Base-by-base conservation (phyloP, 306 rosid genomes). In the Vigna unguiculata region DNA sequence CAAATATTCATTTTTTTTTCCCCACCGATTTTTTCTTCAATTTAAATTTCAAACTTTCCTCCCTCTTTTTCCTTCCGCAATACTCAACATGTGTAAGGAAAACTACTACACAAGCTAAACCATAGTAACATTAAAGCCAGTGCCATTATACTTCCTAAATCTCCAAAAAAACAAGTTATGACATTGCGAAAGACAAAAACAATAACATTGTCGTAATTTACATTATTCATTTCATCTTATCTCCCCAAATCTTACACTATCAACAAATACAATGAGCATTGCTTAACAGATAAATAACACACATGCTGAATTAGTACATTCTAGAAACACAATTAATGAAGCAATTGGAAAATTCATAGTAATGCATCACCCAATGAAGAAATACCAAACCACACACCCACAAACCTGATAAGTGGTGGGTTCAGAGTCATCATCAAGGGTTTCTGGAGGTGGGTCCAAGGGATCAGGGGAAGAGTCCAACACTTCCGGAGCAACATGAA, bases 401-500 rank as follows among this genome's bases (percentile, higher is more conserved):
- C 74, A 71, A 68, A 93, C 96, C 96, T 87, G 82, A 59, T 72
- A 28, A 34, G 75, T 66, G 52, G 66, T 20, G 47, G 75, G 14
- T 8, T 74, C 86, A 67, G 87, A 60, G 15, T 60, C 92, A 48
- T 83, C 89, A 22, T 66, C 84, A 6, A 72, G 62, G 71, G 75
- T 62, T 82, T 84, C 88, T 5, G 81, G 80, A 72, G 88, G 80
- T 5, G 88, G 81, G 15, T 84, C 85, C 16, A 77, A 6, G 73
- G 83, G 17, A 30, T 86, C 87, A 0, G 68, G 32, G 19, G 97
- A 84, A 58, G 97, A 86, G 62, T 88, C 87, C 47, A 93, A 65
- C 20, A 83, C 90, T 89, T 93, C 88, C 28, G 98, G 89, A 24
- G 95, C 87, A 63, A 92, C 94, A 84, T 65, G 74, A 78, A 86